Evolutionary conservation across 1,139 yeast species (phyloP), one percentile per base, ranked within the genome.

Genomic region (Scheffersomyces segobiensis): DNA sequence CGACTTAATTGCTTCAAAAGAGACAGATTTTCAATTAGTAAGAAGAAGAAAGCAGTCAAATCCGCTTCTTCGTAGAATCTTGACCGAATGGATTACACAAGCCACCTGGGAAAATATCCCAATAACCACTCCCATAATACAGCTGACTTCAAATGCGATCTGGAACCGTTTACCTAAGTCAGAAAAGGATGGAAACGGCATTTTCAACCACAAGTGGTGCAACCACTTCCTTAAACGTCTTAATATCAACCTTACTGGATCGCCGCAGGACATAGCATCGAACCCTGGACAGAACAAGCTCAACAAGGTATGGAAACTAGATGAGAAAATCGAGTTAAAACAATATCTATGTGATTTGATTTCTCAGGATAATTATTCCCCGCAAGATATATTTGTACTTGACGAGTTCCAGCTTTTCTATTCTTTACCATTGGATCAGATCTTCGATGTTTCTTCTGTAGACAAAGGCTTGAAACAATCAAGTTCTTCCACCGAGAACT

Each of bases 11-110:
- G 83, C 88, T 3, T 73, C 85, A 50, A 86, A 85, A 66, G 88
- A 85, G 57, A 80, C 86, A 46, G 90, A 87, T 60, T 81, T 82
- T 69, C 81, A 72, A 71, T 73, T 81, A 60, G 83, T 83, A 46
- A 71, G 89, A 62, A 73, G 89, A 57, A 70, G 91, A 60, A 84
- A 85, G 58, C 82, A 84, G 50, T 73, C 85, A 46, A 87, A 87
- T 64, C 85, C 87, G 4, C 68, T 87, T 18, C 74, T 87, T 19
- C 73, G 91, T 54, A 79, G 82, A 54, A 86, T 87, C 6, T 70
- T 87, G 53, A 82, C 87, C 10, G 91, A 87, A 69, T 87, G 91
- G 91, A 84, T 87, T 54, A 82, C 88, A 0, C 91, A 87, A 67
- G 85, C 87, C 24, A 80, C 83, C 1, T 87, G 91, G 91, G 88